Percentiles rank a stretch among this genome's conserved stretches.
Evolutionary conservation across 306 rosid genomes (phyloP).

Genomic region (Neltuma alba): DNA sequence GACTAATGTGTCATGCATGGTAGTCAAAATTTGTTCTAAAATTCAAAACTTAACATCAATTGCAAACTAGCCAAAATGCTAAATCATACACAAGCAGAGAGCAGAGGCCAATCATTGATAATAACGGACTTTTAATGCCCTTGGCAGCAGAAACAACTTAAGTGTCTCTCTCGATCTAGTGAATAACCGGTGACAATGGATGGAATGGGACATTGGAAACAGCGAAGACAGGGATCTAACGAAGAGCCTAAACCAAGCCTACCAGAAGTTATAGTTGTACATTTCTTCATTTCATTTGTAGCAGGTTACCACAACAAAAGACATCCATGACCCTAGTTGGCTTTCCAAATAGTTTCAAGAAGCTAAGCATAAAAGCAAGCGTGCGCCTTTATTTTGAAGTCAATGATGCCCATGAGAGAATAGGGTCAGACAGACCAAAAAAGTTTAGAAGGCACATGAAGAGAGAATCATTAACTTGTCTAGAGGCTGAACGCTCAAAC

Average conservation of each 20-base stretch:
- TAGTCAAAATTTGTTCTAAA: background rate
- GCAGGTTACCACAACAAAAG: background rate
- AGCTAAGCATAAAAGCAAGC: background rate
- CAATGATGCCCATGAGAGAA: no score
- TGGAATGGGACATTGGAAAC: background rate
- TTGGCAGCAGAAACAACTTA: background rate
- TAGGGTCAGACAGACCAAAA: no score
- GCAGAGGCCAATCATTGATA: background rate
- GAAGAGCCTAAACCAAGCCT: slow-evolving; percentile 15
- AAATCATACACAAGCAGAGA: background rate
- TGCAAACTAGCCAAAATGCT: slow-evolving; percentile 5
- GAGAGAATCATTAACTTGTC: no score
- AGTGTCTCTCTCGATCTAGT: background rate
- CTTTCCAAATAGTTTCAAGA: slow-evolving; percentile 21
- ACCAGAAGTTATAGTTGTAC: background rate
- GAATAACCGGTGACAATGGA: slow-evolving; percentile 12
- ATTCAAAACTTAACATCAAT: slow-evolving; percentile 13
- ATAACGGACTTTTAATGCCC: slow-evolving; percentile 22
- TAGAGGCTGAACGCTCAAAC: no score
- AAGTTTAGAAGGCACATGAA: no score
- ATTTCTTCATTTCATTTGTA: slow-evolving; percentile 25
- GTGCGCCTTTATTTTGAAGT: background rate
- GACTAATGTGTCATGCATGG: background rate
- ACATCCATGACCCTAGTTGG: background rate
- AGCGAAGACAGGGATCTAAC: slow-evolving; percentile 11